Evolutionary conservation across 352 stramenopile genomes (phyloP).

Genomic region (Thraustochytrium striatum): DNA sequence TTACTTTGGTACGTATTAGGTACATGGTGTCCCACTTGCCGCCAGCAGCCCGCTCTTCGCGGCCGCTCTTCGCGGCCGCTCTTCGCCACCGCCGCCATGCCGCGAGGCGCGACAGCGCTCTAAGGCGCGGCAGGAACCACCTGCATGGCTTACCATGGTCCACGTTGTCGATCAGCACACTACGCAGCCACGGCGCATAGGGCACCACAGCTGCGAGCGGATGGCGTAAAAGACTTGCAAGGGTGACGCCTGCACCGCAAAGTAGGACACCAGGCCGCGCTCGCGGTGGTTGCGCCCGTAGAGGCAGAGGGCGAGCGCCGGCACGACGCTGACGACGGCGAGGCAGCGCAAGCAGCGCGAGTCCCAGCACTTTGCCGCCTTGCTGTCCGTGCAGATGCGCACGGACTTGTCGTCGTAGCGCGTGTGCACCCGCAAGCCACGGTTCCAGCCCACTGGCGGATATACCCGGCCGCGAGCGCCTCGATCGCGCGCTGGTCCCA

Average conservation of each 20-base stretch:
- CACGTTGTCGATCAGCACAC: too few relatives aligned
- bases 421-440: not conserved
- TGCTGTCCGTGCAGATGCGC: not conserved
- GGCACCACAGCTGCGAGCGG: not conserved
- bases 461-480: not conserved
- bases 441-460: not conserved
- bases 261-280: not conserved
- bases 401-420: not conserved
- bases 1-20: too few relatives aligned
- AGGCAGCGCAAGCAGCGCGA: too few relatives aligned
- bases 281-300: not conserved
- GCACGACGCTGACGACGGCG: not conserved
- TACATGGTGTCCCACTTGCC: too few relatives aligned
- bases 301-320: not conserved
- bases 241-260: not conserved
- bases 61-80: too few relatives aligned
- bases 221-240: not conserved
- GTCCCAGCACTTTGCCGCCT: too few relatives aligned
- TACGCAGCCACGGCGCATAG: not conserved
- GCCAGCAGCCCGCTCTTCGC: too few relatives aligned
- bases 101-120: too few relatives aligned
- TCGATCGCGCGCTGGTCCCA: not conserved
- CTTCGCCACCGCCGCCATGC: too few relatives aligned
- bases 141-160: too few relatives aligned
- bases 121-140: too few relatives aligned